phyloP scores from a whole-genome alignment of 352 stramenopile genomes.

The Albugo candida region DNA sequence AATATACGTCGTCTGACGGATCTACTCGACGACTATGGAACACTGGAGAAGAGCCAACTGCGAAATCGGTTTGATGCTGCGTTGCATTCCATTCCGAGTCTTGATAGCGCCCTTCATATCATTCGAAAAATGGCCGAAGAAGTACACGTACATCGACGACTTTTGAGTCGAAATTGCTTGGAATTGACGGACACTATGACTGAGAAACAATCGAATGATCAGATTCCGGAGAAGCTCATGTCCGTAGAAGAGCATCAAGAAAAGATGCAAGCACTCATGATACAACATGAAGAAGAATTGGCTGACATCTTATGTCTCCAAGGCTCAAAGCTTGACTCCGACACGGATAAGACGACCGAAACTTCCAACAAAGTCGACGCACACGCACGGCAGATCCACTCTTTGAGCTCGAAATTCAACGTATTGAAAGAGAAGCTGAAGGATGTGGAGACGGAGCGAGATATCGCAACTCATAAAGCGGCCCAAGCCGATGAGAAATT shows the following conservation, averaged over 20 bases:
- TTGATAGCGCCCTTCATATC: no score
- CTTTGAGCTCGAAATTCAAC: conserved; percentile 4
- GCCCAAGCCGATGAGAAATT: conserved; percentile 13
- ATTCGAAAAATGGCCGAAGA: no score
- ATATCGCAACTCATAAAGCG: not conserved
- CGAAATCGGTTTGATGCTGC: not conserved
- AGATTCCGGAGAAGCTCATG: conserved; percentile 1
- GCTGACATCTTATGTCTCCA: no score
- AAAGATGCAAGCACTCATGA: conserved; percentile 2
- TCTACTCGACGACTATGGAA: not conserved
- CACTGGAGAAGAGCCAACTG: conserved; percentile 4
- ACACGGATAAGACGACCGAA: no score
- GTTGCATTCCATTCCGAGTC: not conserved
- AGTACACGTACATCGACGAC: no score
- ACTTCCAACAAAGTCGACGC: no score
- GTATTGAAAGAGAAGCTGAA: conserved; percentile 3
- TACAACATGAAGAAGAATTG: conserved; percentile 1
- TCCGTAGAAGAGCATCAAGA: not conserved
- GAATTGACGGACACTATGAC: no score
- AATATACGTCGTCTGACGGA: conserved; percentile 31
- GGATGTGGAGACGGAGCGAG: conserved; percentile 11
- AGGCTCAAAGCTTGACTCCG: no score
- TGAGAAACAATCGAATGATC: no score
- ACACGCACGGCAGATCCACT: no score
- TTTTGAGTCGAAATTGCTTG: no score